Evolutionary conservation across 1,284 basidiomycete genomes (phyloP).

Genomic region (Melampsora larici-populina): DNA sequence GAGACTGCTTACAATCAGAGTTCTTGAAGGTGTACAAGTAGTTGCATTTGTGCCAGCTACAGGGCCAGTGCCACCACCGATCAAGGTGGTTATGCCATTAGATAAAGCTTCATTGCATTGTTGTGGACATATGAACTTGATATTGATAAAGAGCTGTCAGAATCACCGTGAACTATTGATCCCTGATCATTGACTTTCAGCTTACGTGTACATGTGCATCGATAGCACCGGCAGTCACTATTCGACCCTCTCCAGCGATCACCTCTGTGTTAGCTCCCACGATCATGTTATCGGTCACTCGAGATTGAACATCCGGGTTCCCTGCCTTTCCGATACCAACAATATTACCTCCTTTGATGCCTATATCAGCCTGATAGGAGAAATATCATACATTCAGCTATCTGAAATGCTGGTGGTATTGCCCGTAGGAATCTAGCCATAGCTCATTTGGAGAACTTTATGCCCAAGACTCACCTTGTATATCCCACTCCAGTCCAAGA

Average conservation of each 20-base stretch:
- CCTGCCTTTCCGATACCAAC: constrained; percentile 91
- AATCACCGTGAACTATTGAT: neutral
- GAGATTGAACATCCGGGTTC: constrained; percentile 89
- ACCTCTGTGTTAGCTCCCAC: constrained; percentile 87
- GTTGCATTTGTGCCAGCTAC: constrained; percentile 86
- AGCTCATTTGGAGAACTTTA: neutral
- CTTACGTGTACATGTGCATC: constrained; percentile 76
- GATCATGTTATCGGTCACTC: constrained; percentile 69
- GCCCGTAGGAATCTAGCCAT: neutral
- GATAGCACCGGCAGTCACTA: constrained; percentile 87
- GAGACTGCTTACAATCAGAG: constrained; percentile 82
- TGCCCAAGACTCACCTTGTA: constrained; percentile 66
- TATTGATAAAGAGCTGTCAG: constrained; percentile 18
- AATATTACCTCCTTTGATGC: constrained; percentile 79
- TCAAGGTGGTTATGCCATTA: constrained; percentile 53
- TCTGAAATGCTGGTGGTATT: neutral
- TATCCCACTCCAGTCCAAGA: constrained; percentile 92
- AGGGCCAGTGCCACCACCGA: constrained; percentile 73
- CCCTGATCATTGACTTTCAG: neutral
- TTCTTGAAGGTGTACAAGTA: constrained; percentile 85
- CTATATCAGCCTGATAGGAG: constrained; percentile 78
- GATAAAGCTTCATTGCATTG: constrained; percentile 64
- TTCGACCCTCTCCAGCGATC: constrained; percentile 88
- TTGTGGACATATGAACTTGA: constrained; percentile 82
- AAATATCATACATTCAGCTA: constrained; percentile 29